Percentiles rank a stretch among this genome's conserved stretches.
Evolutionary conservation across 768 basidiomycete species (phyloP).

Genomic region (Phanerochaete carnosa): DNA sequence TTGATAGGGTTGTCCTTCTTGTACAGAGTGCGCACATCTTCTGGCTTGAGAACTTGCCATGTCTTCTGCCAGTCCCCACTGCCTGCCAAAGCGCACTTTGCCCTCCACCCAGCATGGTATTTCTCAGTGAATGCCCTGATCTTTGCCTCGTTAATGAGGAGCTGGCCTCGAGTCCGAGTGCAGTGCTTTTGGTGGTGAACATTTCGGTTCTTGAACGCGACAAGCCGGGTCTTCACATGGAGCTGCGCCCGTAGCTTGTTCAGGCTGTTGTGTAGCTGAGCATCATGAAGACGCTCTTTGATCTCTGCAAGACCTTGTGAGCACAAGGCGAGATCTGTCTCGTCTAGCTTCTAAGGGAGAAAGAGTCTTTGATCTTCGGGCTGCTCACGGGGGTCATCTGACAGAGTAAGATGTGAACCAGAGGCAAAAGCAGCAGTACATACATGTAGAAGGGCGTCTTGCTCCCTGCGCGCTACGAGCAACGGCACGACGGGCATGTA

Average conservation of each 20-base stretch:
- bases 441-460: background rate
- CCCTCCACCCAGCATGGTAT: conserved; percentile 2
- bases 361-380: conserved; percentile 16
- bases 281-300: conserved; percentile 13
- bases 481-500: conserved; percentile 17
- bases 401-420: too few relatives aligned
- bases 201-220: conserved; percentile 10
- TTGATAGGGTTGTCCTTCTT: background rate
- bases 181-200: conserved; percentile 10
- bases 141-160: conserved; percentile 1
- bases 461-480: background rate
- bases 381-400: background rate
- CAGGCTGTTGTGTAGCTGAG: conserved; percentile 14
- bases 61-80: background rate
- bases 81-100: background rate
- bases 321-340: conserved; percentile 1
- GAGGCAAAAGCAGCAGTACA: background rate
- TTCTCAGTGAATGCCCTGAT: background rate
- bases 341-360: conserved; percentile 18
- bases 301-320: background rate
- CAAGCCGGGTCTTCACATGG: conserved; percentile 12
- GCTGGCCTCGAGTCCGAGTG: conserved; percentile 4
- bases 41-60: background rate
- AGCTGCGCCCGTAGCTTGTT: conserved; percentile 15
- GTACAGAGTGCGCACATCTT: conserved; percentile 6